Base-by-base conservation (phyloP, 176 grass and related monocot genomes). In the Carex scoparia region DNA sequence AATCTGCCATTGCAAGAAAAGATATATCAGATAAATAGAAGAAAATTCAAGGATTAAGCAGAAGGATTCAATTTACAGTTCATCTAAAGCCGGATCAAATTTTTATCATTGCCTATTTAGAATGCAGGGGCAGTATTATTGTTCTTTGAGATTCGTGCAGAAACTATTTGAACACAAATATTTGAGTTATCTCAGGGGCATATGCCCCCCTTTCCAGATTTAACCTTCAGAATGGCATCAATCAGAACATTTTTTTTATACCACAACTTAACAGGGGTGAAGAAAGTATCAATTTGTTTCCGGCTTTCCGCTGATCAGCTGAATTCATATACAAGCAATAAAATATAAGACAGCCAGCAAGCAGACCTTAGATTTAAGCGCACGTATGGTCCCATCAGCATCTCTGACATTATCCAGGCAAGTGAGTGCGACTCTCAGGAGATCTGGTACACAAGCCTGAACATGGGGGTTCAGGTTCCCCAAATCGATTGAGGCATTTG, bases 391-490 rank as follows among this genome's bases (percentile, higher is more conserved):
- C 33, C 91, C 96, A 79, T 99, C 96, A 70, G 89, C 89, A 76
- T 95, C 96, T 87, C 83, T 88, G 85, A 99, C 90, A 84, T 88
- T 95, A 55, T 99, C 93, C 54, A 99, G 86, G 56, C 93, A 95
- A 89, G 85, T 88, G 69, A 99, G 81, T 84, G 88, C 85, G 77
- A 91, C 69, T 84, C 94, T 99, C 32, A 99, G 57, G 65, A 99
- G 87, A 94, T 99, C 91, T 23, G 93, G 93, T n/a, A 99, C 84
- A 60, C 96, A 99, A 68, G 84, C 93, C 85, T 99, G 93, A 82
- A 94, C 90, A 89, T 95, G 84, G 30, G 87, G 78, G 66, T 90
- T 95, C 62, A 95, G 90, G 72, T 92, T 95, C 81, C 90, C 90
- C 66, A 92, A 73, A 84, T 99, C 96, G 53, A 83, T 86, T 51